phyloP scores from a whole-genome alignment of 305 asterid genomes.

The Lippia alba region DNA sequence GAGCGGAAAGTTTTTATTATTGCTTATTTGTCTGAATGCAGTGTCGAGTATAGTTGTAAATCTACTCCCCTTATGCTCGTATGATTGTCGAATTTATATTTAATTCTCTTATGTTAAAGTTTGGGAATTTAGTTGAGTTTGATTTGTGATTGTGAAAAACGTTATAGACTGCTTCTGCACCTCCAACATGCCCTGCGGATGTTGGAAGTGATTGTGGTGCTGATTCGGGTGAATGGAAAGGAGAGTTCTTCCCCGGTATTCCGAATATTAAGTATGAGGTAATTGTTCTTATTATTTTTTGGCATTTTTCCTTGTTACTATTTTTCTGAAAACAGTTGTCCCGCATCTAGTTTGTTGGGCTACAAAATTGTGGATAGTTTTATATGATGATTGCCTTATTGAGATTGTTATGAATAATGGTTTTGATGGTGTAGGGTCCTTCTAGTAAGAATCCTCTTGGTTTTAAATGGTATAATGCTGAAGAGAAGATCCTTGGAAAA shows the following conservation, averaged over 20 bases:
- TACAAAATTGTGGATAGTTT: not conserved
- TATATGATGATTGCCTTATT: not conserved
- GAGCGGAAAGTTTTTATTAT: constrained; percentile 41
- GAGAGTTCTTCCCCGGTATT: constrained; percentile 85
- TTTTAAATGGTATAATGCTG: constrained; percentile 86
- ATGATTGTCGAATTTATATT: constrained; percentile 1
- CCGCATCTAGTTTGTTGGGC: not conserved
- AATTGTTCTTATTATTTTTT: not conserved
- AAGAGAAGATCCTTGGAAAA: constrained; percentile 84
- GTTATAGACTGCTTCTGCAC: constrained; percentile 63
- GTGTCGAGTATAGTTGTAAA: constrained; percentile 60
- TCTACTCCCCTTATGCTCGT: not conserved
- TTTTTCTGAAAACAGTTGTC: not conserved
- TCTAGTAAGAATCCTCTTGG: constrained; percentile 79
- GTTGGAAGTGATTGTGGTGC: constrained; percentile 46
- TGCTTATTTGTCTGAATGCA: constrained; percentile 47
- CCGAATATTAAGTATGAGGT: constrained; percentile 89
- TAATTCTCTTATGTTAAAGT: not conserved
- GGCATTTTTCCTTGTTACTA: not conserved
- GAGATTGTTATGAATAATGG: not conserved
- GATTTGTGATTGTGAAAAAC: constrained; percentile 1
- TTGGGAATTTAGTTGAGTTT: not conserved
- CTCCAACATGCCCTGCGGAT: constrained; percentile 86
- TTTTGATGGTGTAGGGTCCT: constrained; percentile 66
- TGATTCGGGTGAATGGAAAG: constrained; percentile 66